Evolutionary conservation across 805 yeast species (phyloP).

Genomic region (Ascoidea tarda): DNA sequence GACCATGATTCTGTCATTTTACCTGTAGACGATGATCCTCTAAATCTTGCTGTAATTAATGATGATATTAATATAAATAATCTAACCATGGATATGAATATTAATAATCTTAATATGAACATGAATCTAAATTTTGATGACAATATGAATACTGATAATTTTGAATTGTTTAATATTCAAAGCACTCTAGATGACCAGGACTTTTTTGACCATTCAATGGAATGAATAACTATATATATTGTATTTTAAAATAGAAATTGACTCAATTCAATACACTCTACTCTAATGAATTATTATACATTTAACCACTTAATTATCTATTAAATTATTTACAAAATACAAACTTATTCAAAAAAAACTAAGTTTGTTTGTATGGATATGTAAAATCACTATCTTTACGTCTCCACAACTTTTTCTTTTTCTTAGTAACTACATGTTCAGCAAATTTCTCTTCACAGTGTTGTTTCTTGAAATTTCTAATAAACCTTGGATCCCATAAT

Average conservation of each 20-base stretch:
- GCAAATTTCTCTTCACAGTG: constrained; percentile 75
- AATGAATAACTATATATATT: too few relatives aligned
- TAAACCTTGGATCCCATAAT: constrained; percentile 92
- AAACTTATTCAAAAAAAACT: too few relatives aligned
- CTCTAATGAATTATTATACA: too few relatives aligned
- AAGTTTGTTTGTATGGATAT: constrained; percentile 56
- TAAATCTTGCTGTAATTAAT: background rate
- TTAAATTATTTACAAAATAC: too few relatives aligned
- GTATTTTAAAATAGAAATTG: too few relatives aligned
- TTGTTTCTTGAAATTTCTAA: constrained; percentile 47
- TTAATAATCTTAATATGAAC: background rate
- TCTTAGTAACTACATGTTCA: constrained; percentile 69
- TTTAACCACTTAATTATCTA: too few relatives aligned
- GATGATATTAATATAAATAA: too few relatives aligned
- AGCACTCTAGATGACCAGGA: background rate
- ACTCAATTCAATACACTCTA: too few relatives aligned
- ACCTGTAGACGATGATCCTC: background rate
- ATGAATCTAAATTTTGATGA: background rate
- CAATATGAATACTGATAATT: background rate
- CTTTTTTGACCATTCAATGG: background rate
- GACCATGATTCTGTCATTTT: too few relatives aligned
- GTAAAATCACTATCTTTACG: constrained; percentile 72
- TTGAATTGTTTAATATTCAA: background rate
- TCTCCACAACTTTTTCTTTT: constrained; percentile 87
- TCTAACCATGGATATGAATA: background rate